phyloP scores from a whole-genome alignment of 441 rosid species.

The Croton setiger region DNA sequence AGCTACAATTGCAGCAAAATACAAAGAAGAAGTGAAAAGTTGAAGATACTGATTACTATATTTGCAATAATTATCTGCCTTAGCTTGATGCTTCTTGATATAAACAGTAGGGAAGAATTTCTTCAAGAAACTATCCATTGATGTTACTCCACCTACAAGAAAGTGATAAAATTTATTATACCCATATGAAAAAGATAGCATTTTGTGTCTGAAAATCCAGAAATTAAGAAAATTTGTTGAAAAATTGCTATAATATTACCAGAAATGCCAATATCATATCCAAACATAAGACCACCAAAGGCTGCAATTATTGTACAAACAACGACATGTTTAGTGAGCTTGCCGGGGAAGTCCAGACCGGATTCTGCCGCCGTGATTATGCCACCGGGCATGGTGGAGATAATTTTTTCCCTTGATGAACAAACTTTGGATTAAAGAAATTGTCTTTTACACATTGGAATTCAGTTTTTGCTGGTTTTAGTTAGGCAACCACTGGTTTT shows the following conservation, averaged over 20 bases:
- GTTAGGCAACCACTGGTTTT: too few relatives aligned
- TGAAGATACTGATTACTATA: conserved; percentile 44
- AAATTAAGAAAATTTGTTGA: background rate
- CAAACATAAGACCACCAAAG: conserved; percentile 61
- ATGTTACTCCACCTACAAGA: conserved; percentile 53
- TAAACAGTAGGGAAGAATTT: conserved; percentile 51
- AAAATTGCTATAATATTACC: conserved; percentile 22
- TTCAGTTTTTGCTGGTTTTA: background rate
- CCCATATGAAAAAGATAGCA: background rate
- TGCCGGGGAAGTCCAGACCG: conserved; percentile 34
- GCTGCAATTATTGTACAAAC: conserved; percentile 51
- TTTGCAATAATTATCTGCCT: conserved; percentile 58
- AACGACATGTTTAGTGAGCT: conserved; percentile 44
- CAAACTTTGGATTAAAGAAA: background rate
- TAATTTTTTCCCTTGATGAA: background rate
- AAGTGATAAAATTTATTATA: background rate
- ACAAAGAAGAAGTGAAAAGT: conserved; percentile 55
- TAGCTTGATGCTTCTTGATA: conserved; percentile 37
- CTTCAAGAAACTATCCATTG: conserved; percentile 53
- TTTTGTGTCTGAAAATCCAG: background rate
- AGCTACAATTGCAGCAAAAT: conserved; percentile 43
- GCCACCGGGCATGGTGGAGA: conserved; percentile 28
- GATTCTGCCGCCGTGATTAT: conserved; percentile 19
- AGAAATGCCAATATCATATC: conserved; percentile 61
- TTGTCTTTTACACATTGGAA: background rate